These are phyloP conservation scores for Talaromyces marneffei DNA, from an alignment of 2,329 filamentous ascomycete genomes.

Conservation along the genomic window DNA sequence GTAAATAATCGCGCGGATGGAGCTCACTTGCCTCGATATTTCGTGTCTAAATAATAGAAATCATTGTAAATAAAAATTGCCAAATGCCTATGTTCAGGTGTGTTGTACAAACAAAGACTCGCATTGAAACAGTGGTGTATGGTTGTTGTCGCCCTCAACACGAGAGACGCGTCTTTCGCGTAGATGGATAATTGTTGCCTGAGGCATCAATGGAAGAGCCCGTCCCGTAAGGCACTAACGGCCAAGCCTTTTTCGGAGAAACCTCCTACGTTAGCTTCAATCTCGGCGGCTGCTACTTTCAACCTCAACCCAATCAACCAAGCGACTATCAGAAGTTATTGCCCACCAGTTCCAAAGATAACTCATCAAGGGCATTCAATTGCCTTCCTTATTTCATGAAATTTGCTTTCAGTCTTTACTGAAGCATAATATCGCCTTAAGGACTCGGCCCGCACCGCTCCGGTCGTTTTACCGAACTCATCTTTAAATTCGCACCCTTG, in stretches of 20 bases:
- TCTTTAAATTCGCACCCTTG: background rate
- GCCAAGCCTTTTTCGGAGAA: constrained; percentile 7
- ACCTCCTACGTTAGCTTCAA: constrained; percentile 12
- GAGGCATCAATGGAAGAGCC: constrained; percentile 5
- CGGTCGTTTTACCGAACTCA: background rate
- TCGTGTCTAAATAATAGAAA: background rate
- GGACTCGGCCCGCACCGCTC: constrained; percentile 10
- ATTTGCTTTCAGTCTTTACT: background rate
- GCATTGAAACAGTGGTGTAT: background rate
- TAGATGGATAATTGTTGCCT: constrained; percentile 7
- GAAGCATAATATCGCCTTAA: background rate
- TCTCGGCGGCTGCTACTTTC: constrained; percentile 10
- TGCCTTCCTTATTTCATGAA: background rate
- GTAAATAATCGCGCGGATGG: background rate
- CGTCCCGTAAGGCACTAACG: background rate
- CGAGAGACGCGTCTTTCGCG: constrained; percentile 14
- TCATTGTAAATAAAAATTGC: background rate
- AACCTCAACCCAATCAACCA: constrained; percentile 10
- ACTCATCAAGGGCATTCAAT: constrained; percentile 1
- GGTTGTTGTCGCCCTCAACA: constrained; percentile 1
- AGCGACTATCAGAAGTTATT: constrained; percentile 2
- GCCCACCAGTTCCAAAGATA: background rate
- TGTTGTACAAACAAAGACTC: background rate
- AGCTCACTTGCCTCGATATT: background rate
- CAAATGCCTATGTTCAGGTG: background rate